Conservation (phyloP, 805 yeast genomes). For the Tetrapisispora fleetii region DNA sequence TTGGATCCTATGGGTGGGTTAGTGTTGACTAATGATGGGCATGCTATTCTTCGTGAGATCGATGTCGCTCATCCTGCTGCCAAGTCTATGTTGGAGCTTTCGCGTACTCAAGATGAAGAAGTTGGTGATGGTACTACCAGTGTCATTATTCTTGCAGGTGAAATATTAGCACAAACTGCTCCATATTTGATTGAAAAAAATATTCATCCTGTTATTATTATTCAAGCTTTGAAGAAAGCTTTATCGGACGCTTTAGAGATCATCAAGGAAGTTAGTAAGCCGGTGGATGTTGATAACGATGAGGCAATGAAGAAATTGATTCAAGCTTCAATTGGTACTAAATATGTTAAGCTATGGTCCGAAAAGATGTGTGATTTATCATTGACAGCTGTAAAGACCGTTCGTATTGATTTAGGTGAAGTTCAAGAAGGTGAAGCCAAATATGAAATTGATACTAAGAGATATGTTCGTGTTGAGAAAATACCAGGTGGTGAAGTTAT, state of each 20-base stretch:
- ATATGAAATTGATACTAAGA: slow-evolving; percentile 83
- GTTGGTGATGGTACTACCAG: slow-evolving; percentile 98
- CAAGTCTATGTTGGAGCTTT: slow-evolving; percentile 92
- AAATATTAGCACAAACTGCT: slow-evolving; percentile 87
- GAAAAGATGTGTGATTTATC: slow-evolving; percentile 84
- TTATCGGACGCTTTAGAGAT: slow-evolving; percentile 82
- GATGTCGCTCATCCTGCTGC: slow-evolving; percentile 99
- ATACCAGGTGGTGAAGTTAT: slow-evolving; percentile 97
- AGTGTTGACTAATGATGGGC: slow-evolving; percentile 96
- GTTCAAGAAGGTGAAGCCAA: slow-evolving; percentile 38
- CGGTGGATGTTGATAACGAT: slow-evolving; percentile 78
- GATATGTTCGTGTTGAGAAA: slow-evolving; percentile 89
- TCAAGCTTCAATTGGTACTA: slow-evolving; percentile 90
- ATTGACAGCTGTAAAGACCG: slow-evolving; percentile 78
- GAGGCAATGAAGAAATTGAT: slow-evolving; percentile 79
- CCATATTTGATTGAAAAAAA: slow-evolving; percentile 85
- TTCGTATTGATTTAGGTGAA: slow-evolving; percentile 44
- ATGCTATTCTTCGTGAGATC: slow-evolving; percentile 93
- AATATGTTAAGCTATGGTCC: slow-evolving; percentile 86
- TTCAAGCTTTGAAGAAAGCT: slow-evolving; percentile 88
- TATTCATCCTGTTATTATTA: slow-evolving; percentile 93
- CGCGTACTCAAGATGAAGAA: slow-evolving; percentile 97
- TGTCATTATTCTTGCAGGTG: slow-evolving; percentile 94
- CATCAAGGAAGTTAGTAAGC: slow-evolving; percentile 70
- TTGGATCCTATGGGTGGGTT: slow-evolving; percentile 93